Percentiles rank a stretch among this genome's conserved stretches.
Evolutionary conservation across 331 rosid genomes (phyloP).

Genomic region (Malus hybrid): DNA sequence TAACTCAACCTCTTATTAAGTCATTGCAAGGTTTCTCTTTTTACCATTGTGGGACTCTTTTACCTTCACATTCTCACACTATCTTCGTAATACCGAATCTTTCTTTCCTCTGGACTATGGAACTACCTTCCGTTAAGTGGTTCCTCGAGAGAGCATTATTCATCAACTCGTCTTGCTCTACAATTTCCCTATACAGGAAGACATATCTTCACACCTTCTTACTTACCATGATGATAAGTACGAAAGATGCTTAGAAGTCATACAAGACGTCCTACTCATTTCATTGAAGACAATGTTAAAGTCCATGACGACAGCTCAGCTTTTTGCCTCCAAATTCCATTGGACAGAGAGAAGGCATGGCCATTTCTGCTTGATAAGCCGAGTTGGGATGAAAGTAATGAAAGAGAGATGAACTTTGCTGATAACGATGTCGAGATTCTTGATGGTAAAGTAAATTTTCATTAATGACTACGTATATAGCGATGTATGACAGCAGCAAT

Average conservation of each 20-base stretch:
- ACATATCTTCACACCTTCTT: conserved; percentile 17
- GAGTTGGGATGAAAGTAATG: conserved; percentile 2
- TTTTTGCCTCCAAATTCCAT: conserved; percentile 24
- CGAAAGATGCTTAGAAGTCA: conserved; percentile 16
- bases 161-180: conserved; percentile 24
- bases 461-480: not conserved
- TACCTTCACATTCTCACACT: not conserved
- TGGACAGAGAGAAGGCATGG: conserved; percentile 24
- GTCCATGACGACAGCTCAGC: conserved; percentile 20
- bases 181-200: conserved; percentile 26
- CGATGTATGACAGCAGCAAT: too few relatives aligned
- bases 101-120: not conserved
- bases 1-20: too few relatives aligned
- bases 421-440: not conserved
- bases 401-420: not conserved
- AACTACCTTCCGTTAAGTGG: conserved; percentile 17
- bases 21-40: too few relatives aligned
- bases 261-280: conserved; percentile 22
- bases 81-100: conserved; percentile 25
- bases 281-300: conserved; percentile 25
- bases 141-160: conserved; percentile 21
- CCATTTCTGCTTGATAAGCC: conserved; percentile 19
- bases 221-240: conserved; percentile 6
- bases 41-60: too few relatives aligned
- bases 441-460: not conserved